Evolutionary conservation across 805 yeast genomes (phyloP).

Genomic region (Metschnikowia continentalis): DNA sequence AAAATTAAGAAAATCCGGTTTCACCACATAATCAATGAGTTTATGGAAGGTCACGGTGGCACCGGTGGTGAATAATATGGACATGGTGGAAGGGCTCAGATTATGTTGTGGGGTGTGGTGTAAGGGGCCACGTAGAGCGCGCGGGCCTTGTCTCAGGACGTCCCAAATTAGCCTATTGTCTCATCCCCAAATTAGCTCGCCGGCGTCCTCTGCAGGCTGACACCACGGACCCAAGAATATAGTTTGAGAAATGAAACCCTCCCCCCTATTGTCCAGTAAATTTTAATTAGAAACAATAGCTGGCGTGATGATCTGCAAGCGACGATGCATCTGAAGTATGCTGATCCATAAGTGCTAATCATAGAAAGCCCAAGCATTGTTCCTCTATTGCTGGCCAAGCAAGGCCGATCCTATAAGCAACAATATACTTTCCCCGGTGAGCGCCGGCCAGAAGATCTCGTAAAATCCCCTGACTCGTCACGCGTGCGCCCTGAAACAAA

Average conservation of each 20-base stretch:
- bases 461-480: not conserved
- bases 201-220: not conserved
- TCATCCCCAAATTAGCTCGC: not conserved
- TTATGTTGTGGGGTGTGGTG: not conserved
- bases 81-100: not conserved
- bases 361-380: too few species aligned
- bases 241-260: not conserved
- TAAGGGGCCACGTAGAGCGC: not conserved
- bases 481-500: not conserved
- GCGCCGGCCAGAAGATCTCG: not conserved
- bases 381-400: too few species aligned
- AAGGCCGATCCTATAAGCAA: too few species aligned
- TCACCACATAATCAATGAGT: slow-evolving; percentile 47
- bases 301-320: too few species aligned
- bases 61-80: slow-evolving; percentile 71
- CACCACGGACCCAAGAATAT: not conserved
- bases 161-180: not conserved
- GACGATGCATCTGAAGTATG: too few species aligned
- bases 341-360: too few species aligned
- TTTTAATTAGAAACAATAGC: not conserved
- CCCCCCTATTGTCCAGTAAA: too few species aligned
- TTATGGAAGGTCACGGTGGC: slow-evolving; percentile 80
- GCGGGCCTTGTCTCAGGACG: not conserved
- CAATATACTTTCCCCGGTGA: too few species aligned
- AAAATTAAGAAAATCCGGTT: slow-evolving; percentile 27